Evolutionary conservation across 129 eudicot species (phyloP), one percentile per base, ranked within the genome.

Genomic region (Artemisia argyi): DNA sequence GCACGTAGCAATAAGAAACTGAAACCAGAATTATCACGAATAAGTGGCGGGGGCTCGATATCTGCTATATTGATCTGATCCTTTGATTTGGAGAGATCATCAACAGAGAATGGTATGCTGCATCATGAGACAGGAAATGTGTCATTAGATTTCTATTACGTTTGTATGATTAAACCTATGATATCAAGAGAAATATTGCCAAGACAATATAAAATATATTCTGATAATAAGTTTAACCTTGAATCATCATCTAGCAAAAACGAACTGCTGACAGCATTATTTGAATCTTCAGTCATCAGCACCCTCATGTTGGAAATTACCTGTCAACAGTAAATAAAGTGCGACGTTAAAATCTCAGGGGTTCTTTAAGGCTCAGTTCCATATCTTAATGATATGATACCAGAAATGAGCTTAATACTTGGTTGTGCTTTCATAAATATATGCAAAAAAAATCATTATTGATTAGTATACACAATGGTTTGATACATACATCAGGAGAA

Each of bases 91-190:
- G 97, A 86, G 48, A 94, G 76, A 65, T 94, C 99, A 65, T 94
- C 99, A 39, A 86, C 96, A 13, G 97, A 84, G 75, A 94, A 94
- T 7, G 99, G 99, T 76, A 94, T 94, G 84, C 99, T 94, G 91
- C 88, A 82, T 47, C 65, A 77, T 26, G 42, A 3, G 17, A 76
- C 22, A 49, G 6, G 10, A 58, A 17, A 67, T 76, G 17, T 66
- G 49, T 57, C 50, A 17, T 66, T 66, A 58, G 50, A 65, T 22
- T 42, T 19, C n/a, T 52, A 3, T 2, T 19, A 39, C 10, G 10
- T 26, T 47, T 11, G 44, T 46, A 60, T 46, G 19, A 46, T 47
- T 1, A 26, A 35, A 56, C 4, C 7, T 12, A 7, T 19, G 32
- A 59, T 78, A 17, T 14, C 0, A 39, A 49, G 19, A 51, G 20